A percentile compares a stretch with the other conserved stretches of the same genome.
Conservation (phyloP, 306 rosid species). For the Arachis hypogaea region DNA sequence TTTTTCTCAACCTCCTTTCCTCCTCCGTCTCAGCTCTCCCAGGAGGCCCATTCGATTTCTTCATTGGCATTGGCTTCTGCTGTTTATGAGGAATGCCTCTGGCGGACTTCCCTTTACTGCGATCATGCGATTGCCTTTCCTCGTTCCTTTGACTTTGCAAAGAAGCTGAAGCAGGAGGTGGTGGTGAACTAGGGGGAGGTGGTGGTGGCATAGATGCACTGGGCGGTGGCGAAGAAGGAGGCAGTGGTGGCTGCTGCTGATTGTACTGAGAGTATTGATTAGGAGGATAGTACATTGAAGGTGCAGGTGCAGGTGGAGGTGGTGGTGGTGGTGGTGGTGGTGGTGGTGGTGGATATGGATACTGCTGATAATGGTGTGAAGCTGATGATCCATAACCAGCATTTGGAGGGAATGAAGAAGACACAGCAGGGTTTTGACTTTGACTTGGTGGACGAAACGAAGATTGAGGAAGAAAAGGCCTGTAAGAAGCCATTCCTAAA, state of each 20-base stretch:
- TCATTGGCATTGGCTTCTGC: constrained; percentile 54
- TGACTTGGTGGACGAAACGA: constrained; percentile 36
- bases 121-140: constrained; percentile 52
- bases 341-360: constrained; percentile 58
- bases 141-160: constrained; percentile 42
- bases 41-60: constrained; percentile 58
- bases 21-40: constrained; percentile 86
- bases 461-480: constrained; percentile 75
- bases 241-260: constrained; percentile 60
- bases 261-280: constrained; percentile 55
- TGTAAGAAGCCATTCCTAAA: constrained; percentile 69
- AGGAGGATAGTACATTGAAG: constrained; percentile 61
- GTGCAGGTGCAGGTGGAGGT: constrained; percentile 53
- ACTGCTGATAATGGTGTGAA: constrained; percentile 45
- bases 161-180: constrained; percentile 57
- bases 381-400: constrained; percentile 44
- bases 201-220: constrained; percentile 68
- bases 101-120: constrained; percentile 53
- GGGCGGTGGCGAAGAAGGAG: constrained; percentile 70
- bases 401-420: constrained; percentile 48
- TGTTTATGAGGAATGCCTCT: constrained; percentile 56
- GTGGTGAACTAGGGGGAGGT: constrained; percentile 72
- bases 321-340: constrained; percentile 56
- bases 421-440: constrained; percentile 52
- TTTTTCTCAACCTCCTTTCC: constrained; percentile 76